A percentile compares a stretch with the other conserved stretches of the same genome.
phyloP scores from a whole-genome alignment of 495 filamentous ascomycete species.

The Hypoxylon crocopeplum region DNA sequence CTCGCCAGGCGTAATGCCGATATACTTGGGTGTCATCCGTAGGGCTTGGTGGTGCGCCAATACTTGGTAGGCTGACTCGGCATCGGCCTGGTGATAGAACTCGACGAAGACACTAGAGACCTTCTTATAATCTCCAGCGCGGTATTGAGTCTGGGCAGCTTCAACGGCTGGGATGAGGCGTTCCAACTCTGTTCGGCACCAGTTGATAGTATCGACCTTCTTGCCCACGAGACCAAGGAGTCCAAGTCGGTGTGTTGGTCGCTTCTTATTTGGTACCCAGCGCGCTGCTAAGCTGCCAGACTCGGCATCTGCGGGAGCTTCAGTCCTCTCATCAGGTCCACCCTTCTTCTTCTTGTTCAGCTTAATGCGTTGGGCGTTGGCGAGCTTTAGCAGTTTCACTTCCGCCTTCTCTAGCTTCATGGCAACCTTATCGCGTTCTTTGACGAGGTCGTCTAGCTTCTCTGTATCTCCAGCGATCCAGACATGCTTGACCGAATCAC shows the following conservation, averaged over 20 bases:
- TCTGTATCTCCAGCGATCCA: conserved; percentile 86
- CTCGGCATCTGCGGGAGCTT: conserved; percentile 58
- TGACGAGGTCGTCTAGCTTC: conserved; percentile 82
- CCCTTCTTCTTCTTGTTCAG: conserved; percentile 83
- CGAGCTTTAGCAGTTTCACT: conserved; percentile 82
- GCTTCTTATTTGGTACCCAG: conserved; percentile 79
- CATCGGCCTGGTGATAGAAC: conserved; percentile 79
- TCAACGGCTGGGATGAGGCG: conserved; percentile 82
- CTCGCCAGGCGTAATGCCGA: conserved; percentile 83
- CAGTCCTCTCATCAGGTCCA: conserved; percentile 57
- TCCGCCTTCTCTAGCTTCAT: conserved; percentile 90
- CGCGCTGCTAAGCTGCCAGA: conserved; percentile 81
- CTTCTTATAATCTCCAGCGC: conserved; percentile 68
- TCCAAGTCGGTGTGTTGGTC: conserved; percentile 86
- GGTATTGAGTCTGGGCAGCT: conserved; percentile 75
- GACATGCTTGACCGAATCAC: conserved; percentile 77
- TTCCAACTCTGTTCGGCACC: conserved; percentile 82
- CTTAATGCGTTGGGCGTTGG: conserved; percentile 79
- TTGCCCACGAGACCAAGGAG: conserved; percentile 77
- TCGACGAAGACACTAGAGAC: conserved; percentile 88
- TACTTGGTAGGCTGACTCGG: conserved; percentile 85
- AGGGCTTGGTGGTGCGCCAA: conserved; percentile 88
- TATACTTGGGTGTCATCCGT: conserved; percentile 91
- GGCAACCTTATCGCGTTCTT: conserved; percentile 82
- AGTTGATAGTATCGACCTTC: conserved; percentile 96